A percentile compares a stretch with the other conserved stretches of the same genome.
Evolutionary conservation across 176 grass and related monocot species (phyloP).

Genomic region (Oryza longistaminata): DNA sequence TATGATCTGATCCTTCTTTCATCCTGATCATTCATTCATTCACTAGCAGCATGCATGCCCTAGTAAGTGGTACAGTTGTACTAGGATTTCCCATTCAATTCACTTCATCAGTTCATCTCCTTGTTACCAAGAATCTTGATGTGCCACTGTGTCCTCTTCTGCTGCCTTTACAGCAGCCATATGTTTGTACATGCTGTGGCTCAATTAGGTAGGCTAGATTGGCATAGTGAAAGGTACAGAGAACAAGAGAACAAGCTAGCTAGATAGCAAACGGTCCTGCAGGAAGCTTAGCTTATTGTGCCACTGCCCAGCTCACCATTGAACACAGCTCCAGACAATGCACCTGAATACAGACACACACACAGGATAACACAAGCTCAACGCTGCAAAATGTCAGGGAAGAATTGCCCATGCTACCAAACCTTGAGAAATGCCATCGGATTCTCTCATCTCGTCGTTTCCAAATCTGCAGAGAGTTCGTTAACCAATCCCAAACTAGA

Average conservation of each 20-base stretch:
- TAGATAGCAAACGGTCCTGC: neutral
- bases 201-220: constrained; percentile 31
- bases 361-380: constrained; percentile 5
- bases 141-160: neutral
- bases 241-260: neutral
- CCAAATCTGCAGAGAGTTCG: neutral
- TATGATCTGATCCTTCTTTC: neutral
- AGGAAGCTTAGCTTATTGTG: neutral
- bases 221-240: constrained; percentile 28
- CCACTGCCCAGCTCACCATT: constrained; percentile 44
- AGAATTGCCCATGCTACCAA: neutral
- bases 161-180: neutral
- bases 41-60: neutral
- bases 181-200: neutral
- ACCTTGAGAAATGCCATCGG: neutral
- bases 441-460: constrained; percentile 3
- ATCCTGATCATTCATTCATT: neutral
- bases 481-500: neutral
- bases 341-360: neutral
- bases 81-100: constrained; percentile 1
- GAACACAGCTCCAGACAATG: neutral
- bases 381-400: neutral
- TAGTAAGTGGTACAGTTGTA: neutral
- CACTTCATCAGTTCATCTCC: neutral
- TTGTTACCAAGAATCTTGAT: constrained; percentile 22